Evolutionary conservation across 1,139 yeast genomes (phyloP), one percentile per base, ranked within the genome.

Genomic region (Saccharomyces hybrid): DNA sequence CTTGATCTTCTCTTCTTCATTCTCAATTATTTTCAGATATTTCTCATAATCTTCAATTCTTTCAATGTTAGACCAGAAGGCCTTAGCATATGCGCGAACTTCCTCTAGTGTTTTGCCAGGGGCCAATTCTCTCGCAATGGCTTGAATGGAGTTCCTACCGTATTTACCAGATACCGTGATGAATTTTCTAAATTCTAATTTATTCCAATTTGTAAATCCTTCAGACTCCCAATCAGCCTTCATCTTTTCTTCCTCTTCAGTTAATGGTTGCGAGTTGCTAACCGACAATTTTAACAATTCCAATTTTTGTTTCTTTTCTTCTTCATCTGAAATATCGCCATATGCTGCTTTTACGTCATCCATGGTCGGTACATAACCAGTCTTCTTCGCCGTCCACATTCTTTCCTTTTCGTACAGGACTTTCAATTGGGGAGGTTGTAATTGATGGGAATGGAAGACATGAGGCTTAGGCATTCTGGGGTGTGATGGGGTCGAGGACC

Each of bases 31-130:
- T 46, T 75, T 74, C 49, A 86, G 71, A 61, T 81, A 83, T 60
- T 83, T 76, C 61, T 86, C 95, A 66, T 81, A 81, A 4, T 90
- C 91, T 32, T 86, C 93, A 56, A 86, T 82, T 55, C 81, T 82
- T 54, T 79, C 72, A 63, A 80, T 83, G 55, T 80, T 77, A 38
- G 71, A 60, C 95, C 95, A 86, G 64, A 86, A 86, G 5, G 78
- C 80, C 56, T 75, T 74, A 2, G 88, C 84, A 64, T 86, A 86
- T 49, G 77, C 82, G 55, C 82, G 71, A 4, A 85, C 85, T 56
- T 85, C 89, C 16, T 85, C 90, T n/a, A 73, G 65, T 0, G 86
- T 75, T 64, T 86, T 86, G 29, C 69, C 72, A 13, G 74, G 73
- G 38, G 79, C 84, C 62, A 86, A 78, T 62, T 86, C 93, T 41